phyloP scores from a whole-genome alignment of 352 stramenopile species.

The Aphanomyces astaci region DNA sequence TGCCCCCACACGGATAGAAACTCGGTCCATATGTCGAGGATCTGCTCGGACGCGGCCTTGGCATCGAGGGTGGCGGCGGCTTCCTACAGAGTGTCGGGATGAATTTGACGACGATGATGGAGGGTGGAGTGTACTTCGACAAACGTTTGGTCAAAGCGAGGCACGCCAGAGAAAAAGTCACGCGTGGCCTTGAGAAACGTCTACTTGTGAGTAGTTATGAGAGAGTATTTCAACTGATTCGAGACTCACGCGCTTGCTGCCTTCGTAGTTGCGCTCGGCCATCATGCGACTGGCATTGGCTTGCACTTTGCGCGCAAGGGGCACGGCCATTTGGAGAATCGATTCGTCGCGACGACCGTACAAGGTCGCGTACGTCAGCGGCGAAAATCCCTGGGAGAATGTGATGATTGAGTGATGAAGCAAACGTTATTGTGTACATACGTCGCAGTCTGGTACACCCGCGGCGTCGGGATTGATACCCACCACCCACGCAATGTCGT shows the following conservation, averaged over 20 bases:
- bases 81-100: background rate
- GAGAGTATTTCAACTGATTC: background rate
- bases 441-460: slow-evolving; percentile 11
- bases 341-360: slow-evolving; percentile 41
- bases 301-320: slow-evolving; percentile 30
- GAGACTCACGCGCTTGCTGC: slow-evolving; percentile 37
- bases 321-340: slow-evolving; percentile 48
- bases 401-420: background rate
- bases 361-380: slow-evolving; percentile 35
- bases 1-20: slow-evolving; percentile 64
- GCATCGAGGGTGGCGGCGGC: background rate
- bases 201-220: background rate
- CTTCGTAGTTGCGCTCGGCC: slow-evolving; percentile 38
- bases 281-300: slow-evolving; percentile 29
- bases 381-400: slow-evolving; percentile 9
- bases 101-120: background rate
- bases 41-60: slow-evolving; percentile 18
- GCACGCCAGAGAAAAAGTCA: slow-evolving; percentile 52
- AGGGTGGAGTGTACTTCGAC: slow-evolving; percentile 26
- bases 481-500: slow-evolving; percentile 18
- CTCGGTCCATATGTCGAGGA: slow-evolving; percentile 36
- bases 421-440: background rate
- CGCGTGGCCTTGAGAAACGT: background rate
- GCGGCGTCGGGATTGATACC: background rate
- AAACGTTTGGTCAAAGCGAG: slow-evolving; percentile 48